These are phyloP conservation scores for Mycena olivaceomarginata DNA, from an alignment of 768 basidiomycete species.

Conservation along the genomic window DNA sequence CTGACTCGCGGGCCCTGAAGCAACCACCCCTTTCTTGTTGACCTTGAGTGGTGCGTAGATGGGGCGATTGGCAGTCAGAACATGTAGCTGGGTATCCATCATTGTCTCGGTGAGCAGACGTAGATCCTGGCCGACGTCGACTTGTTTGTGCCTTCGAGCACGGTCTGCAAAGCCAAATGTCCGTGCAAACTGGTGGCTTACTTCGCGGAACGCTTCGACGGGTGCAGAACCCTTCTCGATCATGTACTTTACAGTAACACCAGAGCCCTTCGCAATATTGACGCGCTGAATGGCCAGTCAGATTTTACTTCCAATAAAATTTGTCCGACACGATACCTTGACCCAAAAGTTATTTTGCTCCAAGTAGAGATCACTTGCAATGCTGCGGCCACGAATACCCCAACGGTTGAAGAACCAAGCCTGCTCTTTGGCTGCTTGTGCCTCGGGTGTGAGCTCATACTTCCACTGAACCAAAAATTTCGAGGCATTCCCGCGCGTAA, in stretches of 20 bases:
- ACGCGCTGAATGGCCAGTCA: neutral
- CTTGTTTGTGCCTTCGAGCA: constrained; percentile 46
- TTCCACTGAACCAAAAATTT: constrained; percentile 37
- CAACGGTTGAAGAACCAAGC: too few relatives aligned
- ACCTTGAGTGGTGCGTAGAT: too few relatives aligned
- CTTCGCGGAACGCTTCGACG: constrained; percentile 25
- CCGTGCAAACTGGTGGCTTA: constrained; percentile 21
- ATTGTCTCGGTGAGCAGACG: constrained; percentile 20
- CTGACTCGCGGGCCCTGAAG: constrained; percentile 15
- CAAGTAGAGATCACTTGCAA: too few relatives aligned
- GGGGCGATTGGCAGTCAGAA: neutral
- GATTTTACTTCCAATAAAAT: neutral
- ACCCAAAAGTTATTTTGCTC: too few relatives aligned
- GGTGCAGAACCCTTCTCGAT: constrained; percentile 23
- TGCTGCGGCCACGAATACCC: too few relatives aligned
- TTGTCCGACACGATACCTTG: neutral
- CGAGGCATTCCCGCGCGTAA: constrained; percentile 54
- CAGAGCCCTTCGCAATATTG: constrained; percentile 18
- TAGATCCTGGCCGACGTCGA: constrained; percentile 45
- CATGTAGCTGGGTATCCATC: constrained; percentile 15
- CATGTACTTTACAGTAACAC: constrained; percentile 3
- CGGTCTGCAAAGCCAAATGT: constrained; percentile 41
- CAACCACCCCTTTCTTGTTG: constrained; percentile 24
- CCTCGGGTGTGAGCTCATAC: too few relatives aligned
- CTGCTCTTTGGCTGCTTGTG: too few relatives aligned